Evolutionary conservation across 1,139 yeast species (phyloP).

Genomic region (Kodamaea sp.): DNA sequence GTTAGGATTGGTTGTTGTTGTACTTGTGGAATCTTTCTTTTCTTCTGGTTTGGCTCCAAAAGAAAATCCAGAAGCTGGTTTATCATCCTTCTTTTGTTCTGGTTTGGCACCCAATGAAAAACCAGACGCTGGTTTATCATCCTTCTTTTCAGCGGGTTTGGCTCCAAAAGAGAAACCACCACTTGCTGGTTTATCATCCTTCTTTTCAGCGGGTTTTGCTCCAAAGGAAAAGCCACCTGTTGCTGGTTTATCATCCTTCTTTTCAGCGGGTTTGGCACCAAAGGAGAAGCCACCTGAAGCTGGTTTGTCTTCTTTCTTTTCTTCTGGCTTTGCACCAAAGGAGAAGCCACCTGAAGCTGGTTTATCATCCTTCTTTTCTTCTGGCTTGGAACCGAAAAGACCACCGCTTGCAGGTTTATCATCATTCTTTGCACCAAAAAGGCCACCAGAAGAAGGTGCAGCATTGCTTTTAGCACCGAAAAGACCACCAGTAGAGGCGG

Average conservation of each 20-base stretch:
- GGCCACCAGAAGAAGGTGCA: conserved; percentile 5
- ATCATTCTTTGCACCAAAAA: conserved; percentile 16
- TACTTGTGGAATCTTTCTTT: conserved; percentile 4
- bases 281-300: conserved; percentile 10
- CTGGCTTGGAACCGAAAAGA: conserved; percentile 1
- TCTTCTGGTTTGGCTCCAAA: conserved; percentile 7
- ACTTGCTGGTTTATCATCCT: conserved; percentile 13
- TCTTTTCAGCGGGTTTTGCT: conserved; percentile 14
- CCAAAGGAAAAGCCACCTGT: conserved; percentile 22
- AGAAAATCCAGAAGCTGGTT: conserved; percentile 12
- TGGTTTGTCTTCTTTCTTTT: conserved; percentile 14
- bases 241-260: conserved; percentile 13
- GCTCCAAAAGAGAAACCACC: conserved; percentile 24
- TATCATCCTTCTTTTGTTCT: conserved; percentile 13
- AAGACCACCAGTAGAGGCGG: conserved; percentile 16
- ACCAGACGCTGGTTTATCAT: conserved; percentile 11
- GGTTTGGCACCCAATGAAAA: conserved; percentile 9
- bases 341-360: conserved; percentile 10
- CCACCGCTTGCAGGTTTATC: conserved; percentile 11
- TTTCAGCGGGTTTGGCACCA: conserved; percentile 13
- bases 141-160: conserved; percentile 16
- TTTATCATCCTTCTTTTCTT: conserved; percentile 2
- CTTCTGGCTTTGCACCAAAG: conserved; percentile 19
- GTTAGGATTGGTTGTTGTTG: conserved; percentile 12
- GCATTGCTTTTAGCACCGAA: conserved; percentile 22